A percentile compares a stretch with the other conserved stretches of the same genome.
phyloP scores from a whole-genome alignment of 1,139 yeast genomes.

The Nakaseomyces delphensis region DNA sequence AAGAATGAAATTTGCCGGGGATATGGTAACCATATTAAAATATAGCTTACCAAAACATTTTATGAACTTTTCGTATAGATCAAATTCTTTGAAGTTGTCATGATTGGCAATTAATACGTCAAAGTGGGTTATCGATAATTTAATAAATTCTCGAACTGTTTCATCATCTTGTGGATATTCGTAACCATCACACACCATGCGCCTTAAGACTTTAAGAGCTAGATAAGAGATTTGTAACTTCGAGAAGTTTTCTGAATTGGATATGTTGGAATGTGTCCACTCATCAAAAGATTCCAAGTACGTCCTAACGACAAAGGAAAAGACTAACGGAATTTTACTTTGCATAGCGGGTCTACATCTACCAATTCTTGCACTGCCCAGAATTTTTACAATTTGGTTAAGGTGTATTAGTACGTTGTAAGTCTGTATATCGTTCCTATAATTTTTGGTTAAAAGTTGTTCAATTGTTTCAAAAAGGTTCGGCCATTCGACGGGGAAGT shows the following conservation, averaged over 20 bases:
- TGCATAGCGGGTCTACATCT: slow-evolving; percentile 74
- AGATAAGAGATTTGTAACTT: slow-evolving; percentile 63
- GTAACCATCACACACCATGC: slow-evolving; percentile 70
- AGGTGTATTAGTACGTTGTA: slow-evolving; percentile 58
- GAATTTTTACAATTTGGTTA: slow-evolving; percentile 66
- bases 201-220: slow-evolving; percentile 62
- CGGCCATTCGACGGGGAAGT: slow-evolving; percentile 87
- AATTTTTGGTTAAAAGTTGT: slow-evolving; percentile 37
- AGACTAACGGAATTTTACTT: slow-evolving; percentile 53
- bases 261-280: slow-evolving; percentile 42
- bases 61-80: slow-evolving; percentile 59
- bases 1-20: slow-evolving; percentile 64
- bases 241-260: slow-evolving; percentile 26
- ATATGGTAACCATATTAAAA: slow-evolving; percentile 36
- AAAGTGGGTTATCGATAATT: slow-evolving; percentile 50
- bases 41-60: slow-evolving; percentile 72
- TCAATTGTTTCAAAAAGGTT: slow-evolving; percentile 58
- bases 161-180: slow-evolving; percentile 57
- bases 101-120: slow-evolving; percentile 47
- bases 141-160: slow-evolving; percentile 50
- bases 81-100: slow-evolving; percentile 42
- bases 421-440: slow-evolving; percentile 41
- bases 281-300: slow-evolving; percentile 52
- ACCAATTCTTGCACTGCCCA: slow-evolving; percentile 75
- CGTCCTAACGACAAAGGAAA: slow-evolving; percentile 49